Base-by-base conservation (phyloP, 495 filamentous ascomycete genomes). In the Penicillium arizonense region DNA sequence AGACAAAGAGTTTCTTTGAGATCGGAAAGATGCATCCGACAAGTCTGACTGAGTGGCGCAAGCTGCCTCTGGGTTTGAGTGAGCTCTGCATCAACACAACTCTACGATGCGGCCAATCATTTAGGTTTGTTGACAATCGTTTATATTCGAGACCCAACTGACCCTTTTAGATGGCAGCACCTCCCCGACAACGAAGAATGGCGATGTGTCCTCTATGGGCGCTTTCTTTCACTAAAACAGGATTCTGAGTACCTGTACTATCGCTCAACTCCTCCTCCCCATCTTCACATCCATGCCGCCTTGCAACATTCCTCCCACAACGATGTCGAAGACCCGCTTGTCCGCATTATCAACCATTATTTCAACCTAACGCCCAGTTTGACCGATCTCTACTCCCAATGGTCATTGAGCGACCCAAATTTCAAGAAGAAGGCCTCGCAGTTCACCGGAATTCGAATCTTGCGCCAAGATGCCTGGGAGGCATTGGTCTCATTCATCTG, bases 391-490 rank as follows among this genome's bases (percentile, higher is more conserved):
- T 99, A 99, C 69, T 67, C 85, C 23, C 83, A 93, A 73, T 99
- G 94, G 94, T 88, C 91, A 3, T 67, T 79, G 0, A 80, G 85
- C 7, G 94, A 99, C 66, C 69, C 87, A 14, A 96, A 97, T 68
- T 99, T 99, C 74, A 86, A 84, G 56, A 87, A 85, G 54, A 92
- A 88, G 47, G 92, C 94, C 2, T 84, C 87, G 0, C 86, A 87
- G 36, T 97, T 97, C 64, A 85, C 87, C 0, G 94, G 94, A 13
- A 88, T 99, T 32, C 87, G 94, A n/a, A 96, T 97, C 53, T 78
- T 99, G 5, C 87, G 85, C 56, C 94, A 99, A 67, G 92, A 96
- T 74, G 82, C 94, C 8, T 99, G 94, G 95, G 94, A 99, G 70
- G 85, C 95, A 5, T 75, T 99, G 3, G 76, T 99, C 12, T 85